phyloP scores from a whole-genome alignment of 306 rosid species.

The Gastrolobium bilobum region DNA sequence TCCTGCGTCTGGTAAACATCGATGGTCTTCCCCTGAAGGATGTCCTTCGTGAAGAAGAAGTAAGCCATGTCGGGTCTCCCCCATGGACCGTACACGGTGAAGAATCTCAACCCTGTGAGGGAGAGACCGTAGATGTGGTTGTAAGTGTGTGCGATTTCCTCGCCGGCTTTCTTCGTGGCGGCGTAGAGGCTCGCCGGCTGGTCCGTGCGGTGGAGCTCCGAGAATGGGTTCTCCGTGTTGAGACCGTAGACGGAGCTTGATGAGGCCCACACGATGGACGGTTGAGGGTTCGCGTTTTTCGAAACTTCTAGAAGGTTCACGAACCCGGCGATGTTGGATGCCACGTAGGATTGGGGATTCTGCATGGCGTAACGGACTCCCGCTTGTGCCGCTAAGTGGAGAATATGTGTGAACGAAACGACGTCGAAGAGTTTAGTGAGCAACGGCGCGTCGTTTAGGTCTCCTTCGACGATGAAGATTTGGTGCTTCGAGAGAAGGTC shows the following conservation, averaged over 20 bases:
- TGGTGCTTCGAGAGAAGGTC: slow-evolving; percentile 62
- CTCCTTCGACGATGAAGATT: slow-evolving; percentile 77
- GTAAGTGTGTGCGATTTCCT: slow-evolving; percentile 88
- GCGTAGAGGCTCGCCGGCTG: slow-evolving; percentile 94
- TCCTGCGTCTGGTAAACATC: slow-evolving; percentile 74
- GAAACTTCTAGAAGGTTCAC: slow-evolving; percentile 84
- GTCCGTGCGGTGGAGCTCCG: slow-evolving; percentile 79
- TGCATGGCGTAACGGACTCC: slow-evolving; percentile 98
- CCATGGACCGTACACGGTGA: slow-evolving; percentile 96
- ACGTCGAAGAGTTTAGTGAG: slow-evolving; percentile 81
- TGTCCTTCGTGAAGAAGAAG: slow-evolving; percentile 87
- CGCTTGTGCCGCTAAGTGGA: slow-evolving; percentile 92
- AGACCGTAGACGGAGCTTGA: slow-evolving; percentile 91
- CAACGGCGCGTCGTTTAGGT: slow-evolving; percentile 78
- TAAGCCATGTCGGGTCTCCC: slow-evolving; percentile 97
- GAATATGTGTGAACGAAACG: slow-evolving; percentile 83
- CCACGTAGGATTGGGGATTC: slow-evolving; percentile 83
- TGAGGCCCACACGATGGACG: slow-evolving; percentile 89
- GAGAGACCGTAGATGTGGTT: slow-evolving; percentile 89
- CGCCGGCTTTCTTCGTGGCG: slow-evolving; percentile 92
- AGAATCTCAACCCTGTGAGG: slow-evolving; percentile 82
- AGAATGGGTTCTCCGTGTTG: slow-evolving; percentile 79
- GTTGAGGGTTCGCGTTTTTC: slow-evolving; percentile 79
- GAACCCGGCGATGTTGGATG: slow-evolving; percentile 89
- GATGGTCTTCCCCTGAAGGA: slow-evolving; percentile 74